Evolutionary conservation across 805 yeast genomes (phyloP), one percentile per base, ranked within the genome.

Genomic region (Barnettozyma siamensis): DNA sequence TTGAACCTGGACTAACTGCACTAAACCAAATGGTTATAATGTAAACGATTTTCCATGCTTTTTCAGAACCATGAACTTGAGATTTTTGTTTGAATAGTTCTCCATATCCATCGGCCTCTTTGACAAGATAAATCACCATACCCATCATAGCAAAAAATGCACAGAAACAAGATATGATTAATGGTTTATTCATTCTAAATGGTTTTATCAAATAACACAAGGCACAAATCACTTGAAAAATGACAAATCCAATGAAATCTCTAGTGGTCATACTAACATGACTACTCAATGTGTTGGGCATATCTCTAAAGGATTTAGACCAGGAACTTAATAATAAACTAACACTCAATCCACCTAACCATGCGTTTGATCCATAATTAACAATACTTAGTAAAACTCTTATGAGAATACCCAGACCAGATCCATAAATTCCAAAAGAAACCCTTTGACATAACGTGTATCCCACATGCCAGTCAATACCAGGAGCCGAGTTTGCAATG

Each of bases 381-480:
- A 75, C 74, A 33, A 74, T 62, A 31, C 72, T 62, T 49, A 75
- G 55, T 31, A 72, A 49, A 9, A 70, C 63, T 55, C 74, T 58
- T 11, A 69, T 62, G 26, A 62, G 33, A 26, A 71, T 62, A 12
- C 74, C 75, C 23, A 70, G 43, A 5, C 57, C 54, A 1, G 70
- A 64, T 10, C 77, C 77, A 40, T 56, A 60, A 20, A 71, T 65
- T 17, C 77, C 78, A 54, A 72, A 73, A 2, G 66, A 64, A 24
- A 70, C 60, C 52, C 78, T 57, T 48, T 69, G 75, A 7, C 68
- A 59, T 17, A 72, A 40, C 1, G 78, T 69, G 48, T 61, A 72
- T 9, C 76, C 76, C 33, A 71, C 65, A 53, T 73, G 77, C 62
- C 69, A 74, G 35, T 71, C 67, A 15, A 59, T 53, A 33, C 80